These are phyloP conservation scores for Phlegmacium glaucopus DNA, from an alignment of 768 basidiomycete genomes.

Conservation along the genomic window DNA sequence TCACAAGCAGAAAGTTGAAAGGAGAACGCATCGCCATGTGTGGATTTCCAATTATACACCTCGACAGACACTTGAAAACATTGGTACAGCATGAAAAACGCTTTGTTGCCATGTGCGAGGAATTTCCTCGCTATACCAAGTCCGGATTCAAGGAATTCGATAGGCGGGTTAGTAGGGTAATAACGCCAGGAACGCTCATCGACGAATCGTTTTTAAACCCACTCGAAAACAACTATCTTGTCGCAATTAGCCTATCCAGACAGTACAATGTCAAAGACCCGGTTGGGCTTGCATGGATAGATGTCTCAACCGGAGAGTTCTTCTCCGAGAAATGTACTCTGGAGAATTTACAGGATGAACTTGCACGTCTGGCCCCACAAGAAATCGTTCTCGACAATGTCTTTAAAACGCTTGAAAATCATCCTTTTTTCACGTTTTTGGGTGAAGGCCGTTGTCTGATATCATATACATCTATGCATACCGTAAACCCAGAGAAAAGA, in stretches of 20 bases:
- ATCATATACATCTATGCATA: constrained; percentile 37
- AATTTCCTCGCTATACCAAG: constrained; percentile 57
- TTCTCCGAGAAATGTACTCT: constrained; percentile 62
- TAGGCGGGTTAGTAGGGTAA: constrained; percentile 78
- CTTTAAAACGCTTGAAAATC: constrained; percentile 31
- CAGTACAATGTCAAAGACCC: constrained; percentile 7
- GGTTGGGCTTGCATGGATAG: constrained; percentile 89
- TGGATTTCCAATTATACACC: constrained; percentile 83
- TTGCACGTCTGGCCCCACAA: constrained; percentile 75
- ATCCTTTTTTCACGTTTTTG: constrained; percentile 48
- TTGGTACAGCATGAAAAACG: constrained; percentile 80
- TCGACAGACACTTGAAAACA: constrained; percentile 84
- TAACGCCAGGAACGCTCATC: constrained; percentile 93
- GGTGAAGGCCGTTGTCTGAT: constrained; percentile 53
- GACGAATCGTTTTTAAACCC: constrained; percentile 87
- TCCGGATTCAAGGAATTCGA: constrained; percentile 62
- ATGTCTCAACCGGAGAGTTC: constrained; percentile 93
- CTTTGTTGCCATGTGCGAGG: constrained; percentile 93
- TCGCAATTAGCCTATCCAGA: constrained; percentile 46
- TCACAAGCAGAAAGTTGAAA: constrained; percentile 75
- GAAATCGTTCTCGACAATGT: constrained; percentile 70
- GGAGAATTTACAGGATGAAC: constrained; percentile 69
- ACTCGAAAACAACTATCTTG: constrained; percentile 86
- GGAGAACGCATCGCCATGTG: constrained; percentile 75
- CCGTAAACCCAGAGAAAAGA: not conserved